Conservation (phyloP, 257 asterid genomes). For the Fraxinus pennsylvanica region DNA sequence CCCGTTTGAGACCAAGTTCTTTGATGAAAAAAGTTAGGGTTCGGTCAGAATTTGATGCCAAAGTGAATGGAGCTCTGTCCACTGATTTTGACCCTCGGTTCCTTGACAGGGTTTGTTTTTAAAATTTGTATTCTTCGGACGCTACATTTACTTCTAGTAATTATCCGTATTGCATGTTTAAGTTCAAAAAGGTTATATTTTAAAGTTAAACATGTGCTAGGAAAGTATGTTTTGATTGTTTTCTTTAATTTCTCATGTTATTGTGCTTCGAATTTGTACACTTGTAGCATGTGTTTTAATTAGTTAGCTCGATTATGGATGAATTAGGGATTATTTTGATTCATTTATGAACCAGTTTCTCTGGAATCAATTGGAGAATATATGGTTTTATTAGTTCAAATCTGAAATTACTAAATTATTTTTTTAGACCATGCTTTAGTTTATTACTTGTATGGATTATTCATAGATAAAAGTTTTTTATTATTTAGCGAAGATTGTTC, state of each 20-base stretch:
- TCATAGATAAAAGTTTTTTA: not conserved
- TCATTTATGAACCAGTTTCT: not conserved
- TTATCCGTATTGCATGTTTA: not conserved
- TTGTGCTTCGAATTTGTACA: not conserved
- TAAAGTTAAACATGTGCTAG: not conserved
- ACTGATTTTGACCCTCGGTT: slow-evolving; percentile 83
- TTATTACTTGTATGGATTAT: not conserved
- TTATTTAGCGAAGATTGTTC: not conserved
- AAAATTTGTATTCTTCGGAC: not conserved
- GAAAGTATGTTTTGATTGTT: not conserved
- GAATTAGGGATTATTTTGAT: not conserved
- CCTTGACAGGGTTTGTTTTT: slow-evolving; percentile 69
- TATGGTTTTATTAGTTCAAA: slow-evolving; percentile 7
- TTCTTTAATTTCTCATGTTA: slow-evolving; percentile 9
- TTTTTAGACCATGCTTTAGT: not conserved
- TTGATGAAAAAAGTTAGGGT: slow-evolving; percentile 49
- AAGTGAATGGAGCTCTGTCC: slow-evolving; percentile 68
- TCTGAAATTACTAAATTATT: not conserved
- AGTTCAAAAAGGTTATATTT: not conserved
- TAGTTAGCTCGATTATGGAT: slow-evolving; percentile 9
- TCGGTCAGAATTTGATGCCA: slow-evolving; percentile 72
- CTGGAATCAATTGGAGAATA: not conserved
- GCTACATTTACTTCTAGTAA: not conserved
- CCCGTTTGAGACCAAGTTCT: slow-evolving; percentile 27
- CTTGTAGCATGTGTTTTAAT: not conserved